phyloP scores from a whole-genome alignment of 352 stramenopile species.

The Pythium monospermum region DNA sequence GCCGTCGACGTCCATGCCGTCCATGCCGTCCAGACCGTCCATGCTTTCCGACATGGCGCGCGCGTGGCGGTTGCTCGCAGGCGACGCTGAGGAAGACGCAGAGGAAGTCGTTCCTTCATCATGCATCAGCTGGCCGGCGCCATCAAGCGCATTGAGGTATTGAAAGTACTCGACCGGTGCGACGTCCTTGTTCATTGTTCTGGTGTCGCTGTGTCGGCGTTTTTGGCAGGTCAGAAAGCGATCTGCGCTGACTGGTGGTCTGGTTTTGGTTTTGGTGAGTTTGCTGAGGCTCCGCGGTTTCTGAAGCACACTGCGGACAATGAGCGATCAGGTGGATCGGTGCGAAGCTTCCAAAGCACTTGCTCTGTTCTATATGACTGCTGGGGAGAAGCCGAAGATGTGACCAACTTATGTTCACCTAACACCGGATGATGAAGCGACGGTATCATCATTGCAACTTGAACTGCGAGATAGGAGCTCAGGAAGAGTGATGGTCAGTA shows the following conservation, averaged over 20 bases:
- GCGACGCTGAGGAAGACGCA: slow-evolving; percentile 20
- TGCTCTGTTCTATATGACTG: not conserved
- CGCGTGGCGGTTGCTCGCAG: slow-evolving; percentile 1
- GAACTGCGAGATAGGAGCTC: slow-evolving; percentile 7
- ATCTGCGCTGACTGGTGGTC: not conserved
- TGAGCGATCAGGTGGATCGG: not conserved
- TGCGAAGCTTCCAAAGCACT: not conserved
- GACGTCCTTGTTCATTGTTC: slow-evolving; percentile 13
- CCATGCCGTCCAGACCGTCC: slow-evolving; percentile 7
- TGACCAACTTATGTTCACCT: slow-evolving; percentile 21
- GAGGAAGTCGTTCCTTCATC: slow-evolving; percentile 21
- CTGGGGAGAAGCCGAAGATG: not conserved
- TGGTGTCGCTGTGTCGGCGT: not conserved
- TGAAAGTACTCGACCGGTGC: slow-evolving; percentile 20
- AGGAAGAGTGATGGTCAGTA: slow-evolving; percentile 24
- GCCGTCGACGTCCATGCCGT: not conserved
- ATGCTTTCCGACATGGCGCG: not conserved
- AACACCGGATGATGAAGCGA: slow-evolving; percentile 23
- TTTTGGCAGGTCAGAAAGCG: not conserved
- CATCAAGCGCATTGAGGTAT: slow-evolving; percentile 17
- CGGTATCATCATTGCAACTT: slow-evolving; percentile 26
- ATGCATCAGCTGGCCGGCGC: slow-evolving; percentile 13
- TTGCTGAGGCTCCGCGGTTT: too few relatives aligned
- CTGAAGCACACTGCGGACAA: not conserved
- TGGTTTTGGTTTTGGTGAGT: too few relatives aligned